Evolutionary conservation across 2,329 filamentous ascomycete genomes (phyloP).

Genomic region (Bimuria novae-zelandiae): DNA sequence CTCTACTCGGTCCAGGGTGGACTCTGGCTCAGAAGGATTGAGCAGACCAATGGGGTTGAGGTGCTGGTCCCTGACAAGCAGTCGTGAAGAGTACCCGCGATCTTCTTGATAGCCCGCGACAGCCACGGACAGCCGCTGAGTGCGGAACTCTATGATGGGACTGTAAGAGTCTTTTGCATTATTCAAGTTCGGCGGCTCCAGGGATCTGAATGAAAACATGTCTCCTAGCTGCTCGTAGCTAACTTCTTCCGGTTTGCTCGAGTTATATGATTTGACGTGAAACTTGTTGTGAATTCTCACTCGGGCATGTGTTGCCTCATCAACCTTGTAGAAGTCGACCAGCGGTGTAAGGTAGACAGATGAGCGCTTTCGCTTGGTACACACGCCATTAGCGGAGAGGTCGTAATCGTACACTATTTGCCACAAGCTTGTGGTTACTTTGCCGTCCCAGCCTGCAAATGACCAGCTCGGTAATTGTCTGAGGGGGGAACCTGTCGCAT

Average conservation of each 20-base stretch:
- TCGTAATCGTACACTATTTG: not conserved
- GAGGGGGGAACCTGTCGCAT: not conserved
- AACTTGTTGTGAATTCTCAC: not conserved
- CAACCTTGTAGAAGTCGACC: not conserved
- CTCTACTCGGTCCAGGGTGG: not conserved
- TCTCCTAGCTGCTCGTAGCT: not conserved
- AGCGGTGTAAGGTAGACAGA: not conserved
- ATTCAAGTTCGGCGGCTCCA: not conserved
- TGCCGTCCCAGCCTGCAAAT: not conserved
- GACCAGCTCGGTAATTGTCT: not conserved
- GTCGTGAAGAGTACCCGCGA: not conserved
- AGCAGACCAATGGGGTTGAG: not conserved
- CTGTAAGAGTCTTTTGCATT: not conserved
- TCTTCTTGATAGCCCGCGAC: not conserved
- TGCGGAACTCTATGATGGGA: not conserved
- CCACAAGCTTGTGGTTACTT: not conserved
- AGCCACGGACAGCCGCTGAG: not conserved
- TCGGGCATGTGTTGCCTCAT: not conserved
- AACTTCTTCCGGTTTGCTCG: not conserved
- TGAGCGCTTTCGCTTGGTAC: not conserved
- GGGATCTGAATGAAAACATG: not conserved
- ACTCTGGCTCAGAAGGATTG: not conserved
- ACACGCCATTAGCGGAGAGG: not conserved
- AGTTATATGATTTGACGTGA: not conserved
- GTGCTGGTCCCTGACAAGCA: not conserved